Evolutionary conservation across 2,329 filamentous ascomycete species (phyloP), one percentile per base, ranked within the genome.

Genomic region (Torrubiellomyces zombiae): DNA sequence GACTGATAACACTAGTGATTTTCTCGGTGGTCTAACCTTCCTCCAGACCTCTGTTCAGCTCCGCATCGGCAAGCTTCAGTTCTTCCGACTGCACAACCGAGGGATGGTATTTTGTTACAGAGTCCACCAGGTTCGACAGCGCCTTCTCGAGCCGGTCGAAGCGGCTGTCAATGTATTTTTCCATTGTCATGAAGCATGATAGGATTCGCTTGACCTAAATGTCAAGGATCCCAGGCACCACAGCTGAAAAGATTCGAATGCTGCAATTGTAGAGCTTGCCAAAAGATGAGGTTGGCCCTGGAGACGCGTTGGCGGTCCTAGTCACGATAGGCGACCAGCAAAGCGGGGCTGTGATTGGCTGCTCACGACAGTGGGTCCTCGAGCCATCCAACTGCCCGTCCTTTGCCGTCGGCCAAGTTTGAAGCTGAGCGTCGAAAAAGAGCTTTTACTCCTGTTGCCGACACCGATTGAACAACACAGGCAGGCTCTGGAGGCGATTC

Each of bases 91-190:
- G 67, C 18, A 60, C 50, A 4, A 67, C 56, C 6, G 75, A 79
- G 1, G 81, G 80, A 40, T 83, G 81, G 51, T 85, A 86, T 35
- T 81, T 78, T 5, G 78, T 64, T 33, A 91, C 76, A 1, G 79
- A 85, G 45, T 83, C 77, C 37, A 83, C 74, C 17, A 91, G 58
- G 15, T 58, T 69, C 9, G 66, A 63, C 12, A 91, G 56, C 1
- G 71, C 68, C 39, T 64, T 67, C 38, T 78, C 74, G 16, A 79
- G 56, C 24, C 69, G 66, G 43, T 75, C 67, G 31, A 79, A 75
- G 38, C 65, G 68, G 22, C 42, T 45, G 33, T 76, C 68, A 6
- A 79, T 59, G 24, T 63, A 52, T 23, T 60, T 60, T 35, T 79
- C 67, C 74, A 79, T 79, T 11, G 3, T 26, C 10, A 10, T 13